Evolutionary conservation across 2,329 filamentous ascomycete genomes (phyloP).

Genomic region (Aspergillus ruber): DNA sequence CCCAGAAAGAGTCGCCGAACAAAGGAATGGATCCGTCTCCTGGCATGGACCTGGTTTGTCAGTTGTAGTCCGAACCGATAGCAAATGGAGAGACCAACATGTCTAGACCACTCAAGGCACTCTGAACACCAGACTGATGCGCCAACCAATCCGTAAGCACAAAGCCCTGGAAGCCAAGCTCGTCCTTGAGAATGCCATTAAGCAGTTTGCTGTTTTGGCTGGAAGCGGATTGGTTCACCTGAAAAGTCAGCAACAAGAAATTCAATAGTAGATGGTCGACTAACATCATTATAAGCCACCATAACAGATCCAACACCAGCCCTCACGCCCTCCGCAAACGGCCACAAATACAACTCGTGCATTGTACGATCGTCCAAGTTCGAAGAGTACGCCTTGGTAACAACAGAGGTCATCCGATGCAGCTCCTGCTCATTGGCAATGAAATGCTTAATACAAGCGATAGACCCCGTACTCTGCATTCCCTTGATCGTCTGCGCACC

Average conservation of each 20-base stretch:
- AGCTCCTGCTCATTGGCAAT: constrained; percentile 46
- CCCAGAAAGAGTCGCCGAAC: constrained; percentile 50
- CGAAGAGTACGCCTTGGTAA: constrained; percentile 37
- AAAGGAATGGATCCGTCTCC: constrained; percentile 51
- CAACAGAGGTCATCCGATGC: constrained; percentile 43
- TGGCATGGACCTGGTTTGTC: constrained; percentile 47
- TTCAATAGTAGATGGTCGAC: neutral
- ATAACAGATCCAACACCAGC: constrained; percentile 44
- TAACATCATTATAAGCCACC: constrained; percentile 39
- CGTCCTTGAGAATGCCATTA: constrained; percentile 66
- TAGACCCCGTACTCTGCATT: constrained; percentile 51
- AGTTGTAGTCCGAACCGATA: neutral
- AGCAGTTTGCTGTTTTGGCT: constrained; percentile 64
- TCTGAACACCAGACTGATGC: constrained; percentile 54
- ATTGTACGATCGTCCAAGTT: constrained; percentile 48
- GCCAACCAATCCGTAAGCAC: constrained; percentile 66
- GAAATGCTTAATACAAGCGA: constrained; percentile 53
- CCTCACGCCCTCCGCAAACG: constrained; percentile 44
- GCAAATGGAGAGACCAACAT: constrained; percentile 39
- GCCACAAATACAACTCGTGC: constrained; percentile 43
- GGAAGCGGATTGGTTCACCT: constrained; percentile 60
- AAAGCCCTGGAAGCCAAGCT: constrained; percentile 66
- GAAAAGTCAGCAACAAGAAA: neutral
- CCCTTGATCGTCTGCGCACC: constrained; percentile 50
- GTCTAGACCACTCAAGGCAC: constrained; percentile 58